A percentile compares a stretch with the other conserved stretches of the same genome.
phyloP scores from a whole-genome alignment of 768 basidiomycete genomes.

The Pholiota molesta region DNA sequence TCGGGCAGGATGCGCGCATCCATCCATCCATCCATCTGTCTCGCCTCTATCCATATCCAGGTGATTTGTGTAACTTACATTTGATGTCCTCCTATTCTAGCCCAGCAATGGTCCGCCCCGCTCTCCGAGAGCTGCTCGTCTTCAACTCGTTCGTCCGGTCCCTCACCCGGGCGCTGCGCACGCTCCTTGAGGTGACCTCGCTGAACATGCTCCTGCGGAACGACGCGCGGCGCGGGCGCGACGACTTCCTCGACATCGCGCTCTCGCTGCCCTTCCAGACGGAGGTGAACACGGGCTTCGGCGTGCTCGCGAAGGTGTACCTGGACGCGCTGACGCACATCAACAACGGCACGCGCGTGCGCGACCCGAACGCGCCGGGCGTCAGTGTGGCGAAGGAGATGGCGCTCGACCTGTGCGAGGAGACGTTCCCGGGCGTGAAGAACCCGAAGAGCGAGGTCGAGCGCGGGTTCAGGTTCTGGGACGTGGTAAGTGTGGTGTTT shows the following conservation, averaged over 20 bases:
- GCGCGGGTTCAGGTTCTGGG: constrained; percentile 98
- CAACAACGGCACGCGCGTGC: constrained; percentile 77
- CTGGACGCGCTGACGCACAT: constrained; percentile 90
- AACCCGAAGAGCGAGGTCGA: constrained; percentile 86
- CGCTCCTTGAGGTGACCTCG: constrained; percentile 87
- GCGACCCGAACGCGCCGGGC: constrained; percentile 76
- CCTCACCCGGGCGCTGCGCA: constrained; percentile 86
- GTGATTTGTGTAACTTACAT: not conserved
- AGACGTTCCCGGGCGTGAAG: constrained; percentile 94
- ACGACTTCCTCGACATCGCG: constrained; percentile 91
- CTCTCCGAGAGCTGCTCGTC: constrained; percentile 95
- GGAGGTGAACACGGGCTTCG: constrained; percentile 98
- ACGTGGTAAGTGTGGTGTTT: constrained; percentile 66
- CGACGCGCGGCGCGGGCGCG: constrained; percentile 84
- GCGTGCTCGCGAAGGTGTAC: constrained; percentile 96
- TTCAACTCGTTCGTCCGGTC: constrained; percentile 98
- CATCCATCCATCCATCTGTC: not conserved
- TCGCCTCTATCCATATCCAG: not conserved
- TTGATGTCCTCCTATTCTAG: constrained; percentile 38
- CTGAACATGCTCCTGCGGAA: constrained; percentile 91
- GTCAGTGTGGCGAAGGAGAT: constrained; percentile 82
- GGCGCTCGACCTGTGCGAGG: constrained; percentile 91
- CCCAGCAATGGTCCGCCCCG: constrained; percentile 94
- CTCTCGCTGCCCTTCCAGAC: constrained; percentile 93
- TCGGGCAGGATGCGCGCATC: not conserved